phyloP scores from a whole-genome alignment of 768 basidiomycete genomes.

The Suillus cothurnatus region DNA sequence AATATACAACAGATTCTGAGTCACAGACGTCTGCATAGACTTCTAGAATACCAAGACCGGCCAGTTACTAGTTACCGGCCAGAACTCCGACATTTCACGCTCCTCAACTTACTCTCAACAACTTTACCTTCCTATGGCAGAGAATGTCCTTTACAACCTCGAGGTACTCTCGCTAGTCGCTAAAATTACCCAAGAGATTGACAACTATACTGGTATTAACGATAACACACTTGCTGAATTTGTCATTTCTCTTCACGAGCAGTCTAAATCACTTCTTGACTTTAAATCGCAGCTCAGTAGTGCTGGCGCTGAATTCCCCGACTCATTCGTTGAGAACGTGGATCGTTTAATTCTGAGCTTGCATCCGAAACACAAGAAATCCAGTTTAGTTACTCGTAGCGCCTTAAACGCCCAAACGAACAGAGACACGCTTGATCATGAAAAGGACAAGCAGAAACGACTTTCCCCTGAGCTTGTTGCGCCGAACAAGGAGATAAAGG shows the following conservation, averaged over 20 bases:
- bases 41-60: too few relatives aligned
- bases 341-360: conserved; percentile 93
- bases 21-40: too few relatives aligned
- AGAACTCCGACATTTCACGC: too few relatives aligned
- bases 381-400: conserved; percentile 39
- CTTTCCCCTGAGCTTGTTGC: conserved; percentile 90
- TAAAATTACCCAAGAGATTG: conserved; percentile 90
- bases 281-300: conserved; percentile 84
- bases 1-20: too few relatives aligned
- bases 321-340: conserved; percentile 88
- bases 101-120: too few relatives aligned
- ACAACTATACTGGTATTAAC: conserved; percentile 80
- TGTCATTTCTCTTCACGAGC: conserved; percentile 85
- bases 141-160: conserved; percentile 85
- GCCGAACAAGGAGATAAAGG: conserved; percentile 66
- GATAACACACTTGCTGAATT: conserved; percentile 97
- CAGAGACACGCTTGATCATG: conserved; percentile 39
- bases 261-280: conserved; percentile 72
- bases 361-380: conserved; percentile 91
- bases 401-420: conserved; percentile 35
- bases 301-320: conserved; percentile 82
- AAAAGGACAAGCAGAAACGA: conserved; percentile 77
- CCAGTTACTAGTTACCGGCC: too few relatives aligned
- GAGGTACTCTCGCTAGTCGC: conserved; percentile 91
- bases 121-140: conserved; percentile 49